Evolutionary conservation across 345 rosid species (phyloP), one percentile per base, ranked within the genome.

Genomic region (Sonneratia alba): DNA sequence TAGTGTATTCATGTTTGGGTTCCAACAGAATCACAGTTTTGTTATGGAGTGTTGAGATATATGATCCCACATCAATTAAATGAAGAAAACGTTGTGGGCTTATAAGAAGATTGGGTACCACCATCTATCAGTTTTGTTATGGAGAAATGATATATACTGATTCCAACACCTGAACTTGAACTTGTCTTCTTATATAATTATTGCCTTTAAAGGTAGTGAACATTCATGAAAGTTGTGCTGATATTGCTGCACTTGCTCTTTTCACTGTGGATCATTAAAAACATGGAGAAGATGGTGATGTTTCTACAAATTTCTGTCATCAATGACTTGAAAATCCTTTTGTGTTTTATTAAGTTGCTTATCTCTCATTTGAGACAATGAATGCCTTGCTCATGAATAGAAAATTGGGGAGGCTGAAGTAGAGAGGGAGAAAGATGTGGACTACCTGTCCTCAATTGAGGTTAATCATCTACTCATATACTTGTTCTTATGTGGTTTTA

Each of bases 371-470:
- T 57, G 34, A 77, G 37, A 79, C 69, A 70, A 47, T 45, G 51
- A 66, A 72, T 1, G 16, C 40, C 57, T 45, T 74, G 19, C 19
- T 66, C 48, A 24, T 79, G 40, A 68, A 67, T 88, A 94, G 98
- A 91, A 87, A 83, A 87, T 94, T 75, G 89, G 77, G 68, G 79
- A 82, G 80, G 84, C 89, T 71, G 84, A 77, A 73, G 74, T 76
- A 67, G 82, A 84, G 71, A 94, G 87, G 85, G 97, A 94, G 47
- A 73, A 51, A 15, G 91, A 94, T 77, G 84, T 87, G 48, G 95
- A 94, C 83, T 94, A 85, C 80, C 93, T 94, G 62, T 88, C 98
- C 75, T 91, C 98, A 47, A 88, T 94, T 66, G 98, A 94, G 98
- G 98, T 91, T 75, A 68, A 49, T 70, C 69, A 43, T 68, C 21